Conservation (phyloP, 257 asterid genomes). For the Solanum gandarillasii region DNA sequence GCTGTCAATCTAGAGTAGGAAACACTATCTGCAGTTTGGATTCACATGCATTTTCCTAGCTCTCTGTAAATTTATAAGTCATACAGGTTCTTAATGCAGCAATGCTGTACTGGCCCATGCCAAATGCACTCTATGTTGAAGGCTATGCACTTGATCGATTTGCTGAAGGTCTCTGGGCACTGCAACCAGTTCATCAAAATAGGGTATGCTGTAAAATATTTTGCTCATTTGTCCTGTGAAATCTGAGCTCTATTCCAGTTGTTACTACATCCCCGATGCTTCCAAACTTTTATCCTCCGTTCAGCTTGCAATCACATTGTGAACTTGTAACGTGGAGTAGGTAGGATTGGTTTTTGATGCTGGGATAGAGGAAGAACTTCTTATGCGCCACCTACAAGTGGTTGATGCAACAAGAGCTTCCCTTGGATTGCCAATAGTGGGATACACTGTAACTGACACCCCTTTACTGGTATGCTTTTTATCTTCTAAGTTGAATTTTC, state of each 20-base stretch:
- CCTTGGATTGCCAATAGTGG: conserved; percentile 74
- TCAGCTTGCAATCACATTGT: conserved; percentile 1
- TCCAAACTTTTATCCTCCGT: neutral
- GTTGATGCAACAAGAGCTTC: conserved; percentile 94
- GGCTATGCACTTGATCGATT: conserved; percentile 90
- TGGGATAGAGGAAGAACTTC: conserved; percentile 84
- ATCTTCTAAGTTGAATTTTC: neutral
- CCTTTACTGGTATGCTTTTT: conserved; percentile 51
- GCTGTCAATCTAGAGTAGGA: neutral
- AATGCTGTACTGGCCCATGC: conserved; percentile 95
- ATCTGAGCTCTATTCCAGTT: neutral
- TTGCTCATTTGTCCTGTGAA: neutral
- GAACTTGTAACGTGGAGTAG: conserved; percentile 23
- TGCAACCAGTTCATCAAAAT: conserved; percentile 84
- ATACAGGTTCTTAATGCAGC: conserved; percentile 98
- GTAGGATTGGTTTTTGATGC: conserved; percentile 85
- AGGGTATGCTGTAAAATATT: conserved; percentile 29
- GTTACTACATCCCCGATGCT: neutral
- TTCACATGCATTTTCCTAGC: neutral
- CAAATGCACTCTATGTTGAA: conserved; percentile 77
- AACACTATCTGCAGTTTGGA: neutral
- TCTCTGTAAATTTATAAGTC: conserved; percentile 17
- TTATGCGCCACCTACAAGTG: conserved; percentile 75
- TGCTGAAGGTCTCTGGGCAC: conserved; percentile 86
- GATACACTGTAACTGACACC: conserved; percentile 66